phyloP scores from a whole-genome alignment of 148 eudicot species.

The Diospyros lotus region DNA sequence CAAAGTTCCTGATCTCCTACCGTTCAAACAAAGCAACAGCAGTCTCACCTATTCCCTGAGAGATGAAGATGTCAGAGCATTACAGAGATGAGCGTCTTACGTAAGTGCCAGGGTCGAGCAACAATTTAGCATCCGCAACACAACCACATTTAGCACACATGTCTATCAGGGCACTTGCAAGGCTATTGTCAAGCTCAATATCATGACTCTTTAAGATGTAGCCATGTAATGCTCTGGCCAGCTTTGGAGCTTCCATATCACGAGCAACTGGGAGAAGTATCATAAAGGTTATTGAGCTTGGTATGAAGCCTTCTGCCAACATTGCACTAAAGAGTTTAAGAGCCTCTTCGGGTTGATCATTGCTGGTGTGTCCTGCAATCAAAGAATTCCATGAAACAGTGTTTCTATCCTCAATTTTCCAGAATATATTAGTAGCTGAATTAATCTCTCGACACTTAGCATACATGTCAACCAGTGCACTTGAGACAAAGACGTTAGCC shows the following conservation, averaged over 20 bases:
- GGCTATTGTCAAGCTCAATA: slow-evolving; percentile 23
- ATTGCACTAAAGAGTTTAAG: slow-evolving; percentile 31
- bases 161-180: slow-evolving; percentile 35
- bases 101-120: slow-evolving; percentile 1
- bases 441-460: slow-evolving; percentile 41
- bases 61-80: neutral
- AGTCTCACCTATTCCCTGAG: neutral
- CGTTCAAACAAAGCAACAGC: neutral
- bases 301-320: slow-evolving; percentile 32
- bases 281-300: slow-evolving; percentile 40
- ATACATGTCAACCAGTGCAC: slow-evolving; percentile 55
- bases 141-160: slow-evolving; percentile 53
- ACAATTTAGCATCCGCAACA: slow-evolving; percentile 30
- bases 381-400: slow-evolving; percentile 50
- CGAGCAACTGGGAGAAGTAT: slow-evolving; percentile 46
- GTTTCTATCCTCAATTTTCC: slow-evolving; percentile 34
- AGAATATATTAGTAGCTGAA: slow-evolving; percentile 41
- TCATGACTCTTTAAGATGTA: slow-evolving; percentile 34
- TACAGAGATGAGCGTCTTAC: neutral
- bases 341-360: slow-evolving; percentile 25
- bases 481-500: slow-evolving; percentile 40
- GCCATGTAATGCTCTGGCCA: slow-evolving; percentile 43
- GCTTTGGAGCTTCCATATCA: slow-evolving; percentile 31
- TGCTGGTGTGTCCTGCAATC: slow-evolving; percentile 35
- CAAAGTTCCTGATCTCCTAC: neutral